phyloP scores from a whole-genome alignment of 306 rosid species.

The Castanospermum australe region DNA sequence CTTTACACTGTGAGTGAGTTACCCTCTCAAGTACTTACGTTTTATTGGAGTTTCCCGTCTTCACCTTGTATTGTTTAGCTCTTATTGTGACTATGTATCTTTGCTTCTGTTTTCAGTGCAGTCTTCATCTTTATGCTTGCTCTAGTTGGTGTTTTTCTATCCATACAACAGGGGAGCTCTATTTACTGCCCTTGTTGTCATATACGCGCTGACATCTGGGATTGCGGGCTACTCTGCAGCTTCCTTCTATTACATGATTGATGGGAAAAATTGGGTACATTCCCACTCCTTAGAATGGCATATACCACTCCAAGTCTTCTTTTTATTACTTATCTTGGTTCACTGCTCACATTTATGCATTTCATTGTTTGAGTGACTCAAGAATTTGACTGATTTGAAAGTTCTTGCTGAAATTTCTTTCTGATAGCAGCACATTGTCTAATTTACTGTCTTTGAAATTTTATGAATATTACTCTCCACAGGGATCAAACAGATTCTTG shows the following conservation, averaged over 20 bases:
- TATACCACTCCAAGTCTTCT: neutral
- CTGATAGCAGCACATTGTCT: neutral
- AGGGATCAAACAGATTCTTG: slow-evolving; percentile 14
- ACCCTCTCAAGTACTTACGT: neutral
- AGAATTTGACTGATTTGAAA: neutral
- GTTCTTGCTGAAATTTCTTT: neutral
- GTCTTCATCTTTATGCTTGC: slow-evolving; percentile 51
- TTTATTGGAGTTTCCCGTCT: neutral
- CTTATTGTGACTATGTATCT: slow-evolving; percentile 2
- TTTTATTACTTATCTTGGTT: slow-evolving; percentile 4
- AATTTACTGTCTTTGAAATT: neutral
- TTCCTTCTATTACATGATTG: slow-evolving; percentile 53
- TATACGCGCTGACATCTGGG: slow-evolving; percentile 50
- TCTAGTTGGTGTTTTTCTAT: slow-evolving; percentile 50
- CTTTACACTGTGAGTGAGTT: slow-evolving; percentile 51
- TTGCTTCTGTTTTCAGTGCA: slow-evolving; percentile 41
- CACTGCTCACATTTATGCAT: neutral
- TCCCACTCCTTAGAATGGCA: neutral
- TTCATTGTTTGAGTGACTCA: neutral
- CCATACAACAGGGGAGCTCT: slow-evolving; percentile 58
- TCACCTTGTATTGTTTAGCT: slow-evolving; percentile 8
- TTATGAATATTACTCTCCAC: neutral
- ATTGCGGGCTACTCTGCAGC: slow-evolving; percentile 51
- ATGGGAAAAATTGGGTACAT: slow-evolving; percentile 52
- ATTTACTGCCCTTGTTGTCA: slow-evolving; percentile 49